A percentile compares a stretch with the other conserved stretches of the same genome.
Evolutionary conservation across 75 land plant species (phyloP).

Genomic region (Pinus tabuliformis): DNA sequence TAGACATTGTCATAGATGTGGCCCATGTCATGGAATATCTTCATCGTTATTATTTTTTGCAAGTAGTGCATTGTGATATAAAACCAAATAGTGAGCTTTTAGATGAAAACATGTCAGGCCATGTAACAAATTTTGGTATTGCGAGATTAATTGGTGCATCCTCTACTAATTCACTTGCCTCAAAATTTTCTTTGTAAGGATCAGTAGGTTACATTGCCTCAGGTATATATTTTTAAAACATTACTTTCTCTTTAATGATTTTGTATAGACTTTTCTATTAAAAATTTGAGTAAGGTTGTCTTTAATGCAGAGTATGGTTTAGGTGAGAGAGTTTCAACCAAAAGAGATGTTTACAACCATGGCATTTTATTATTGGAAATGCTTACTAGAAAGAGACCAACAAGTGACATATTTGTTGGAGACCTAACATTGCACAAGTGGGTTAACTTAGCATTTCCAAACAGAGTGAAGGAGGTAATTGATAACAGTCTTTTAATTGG

Average conservation of each 20-base stretch:
- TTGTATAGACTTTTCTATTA: background rate
- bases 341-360: constrained; percentile 10
- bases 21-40: constrained; percentile 32
- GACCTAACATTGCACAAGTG: background rate
- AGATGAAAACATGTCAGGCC: constrained; percentile 25
- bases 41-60: constrained; percentile 20
- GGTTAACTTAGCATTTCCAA: background rate
- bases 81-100: constrained; percentile 48
- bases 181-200: constrained; percentile 11
- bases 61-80: constrained; percentile 30
- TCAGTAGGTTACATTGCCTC: constrained; percentile 42
- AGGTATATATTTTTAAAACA: constrained; percentile 12
- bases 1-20: constrained; percentile 24
- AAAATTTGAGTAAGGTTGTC: background rate
- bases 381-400: background rate
- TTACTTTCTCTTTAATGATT: background rate
- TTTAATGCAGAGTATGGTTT: constrained; percentile 6
- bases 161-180: background rate
- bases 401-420: constrained; percentile 4
- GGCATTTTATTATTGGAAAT: constrained; percentile 5
- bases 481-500: background rate
- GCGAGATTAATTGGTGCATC: constrained; percentile 11
- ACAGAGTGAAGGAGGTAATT: background rate
- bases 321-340: background rate
- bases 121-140: constrained; percentile 35